Evolutionary conservation across 495 filamentous ascomycete genomes (phyloP), one percentile per base, ranked within the genome.

Genomic region (Neurospora sp.): DNA sequence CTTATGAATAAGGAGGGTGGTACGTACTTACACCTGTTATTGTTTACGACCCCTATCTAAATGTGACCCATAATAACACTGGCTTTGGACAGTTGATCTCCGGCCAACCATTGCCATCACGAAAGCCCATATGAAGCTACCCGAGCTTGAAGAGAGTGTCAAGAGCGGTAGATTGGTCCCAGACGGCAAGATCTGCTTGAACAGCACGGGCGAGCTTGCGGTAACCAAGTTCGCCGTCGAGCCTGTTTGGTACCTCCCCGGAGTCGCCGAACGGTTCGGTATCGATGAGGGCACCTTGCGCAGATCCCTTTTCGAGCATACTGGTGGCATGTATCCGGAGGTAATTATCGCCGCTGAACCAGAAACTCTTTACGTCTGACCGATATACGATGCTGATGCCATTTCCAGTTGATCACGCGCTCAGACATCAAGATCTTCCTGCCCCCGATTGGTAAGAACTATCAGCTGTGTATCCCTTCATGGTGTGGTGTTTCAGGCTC

Each of bases 161-260:
- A 88, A 86, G 69, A 85, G 86, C 53, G 94, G 95, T 20, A 87
- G 91, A 69, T 85, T 99, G 81, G 85, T 91, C 10, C 93, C 94
- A 0, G 96, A 99, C 82, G 96, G 96, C 53, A 93, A 91, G 73
- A 93, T 99, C 69, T 94, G 96, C 74, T 81, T 99, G 46, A 96
- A 96, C 77, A 85, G 87, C 8, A 79, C 79, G 4, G 96, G 96
- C 40, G 96, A 99, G 79, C 87, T 99, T 11, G 92, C 93, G 46
- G 96, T 99, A 14, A 98, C 95, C 31, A 99, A 99, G 82, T 94
- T 98, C 72, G 96, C 96, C 10, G 94, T 97, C 40, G 96, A 98
- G 83, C 96, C 96, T 5, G 90, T 94, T 12, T 98, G 95, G 95
- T 97, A 97, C 86, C 86, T 98, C 10, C 95, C 94, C 5, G 95